Percentiles rank a stretch among this genome's conserved stretches.
These are phyloP conservation scores for Fusarium duplospermum DNA, from an alignment of 2,329 filamentous ascomycete species.

Conservation along the genomic window DNA sequence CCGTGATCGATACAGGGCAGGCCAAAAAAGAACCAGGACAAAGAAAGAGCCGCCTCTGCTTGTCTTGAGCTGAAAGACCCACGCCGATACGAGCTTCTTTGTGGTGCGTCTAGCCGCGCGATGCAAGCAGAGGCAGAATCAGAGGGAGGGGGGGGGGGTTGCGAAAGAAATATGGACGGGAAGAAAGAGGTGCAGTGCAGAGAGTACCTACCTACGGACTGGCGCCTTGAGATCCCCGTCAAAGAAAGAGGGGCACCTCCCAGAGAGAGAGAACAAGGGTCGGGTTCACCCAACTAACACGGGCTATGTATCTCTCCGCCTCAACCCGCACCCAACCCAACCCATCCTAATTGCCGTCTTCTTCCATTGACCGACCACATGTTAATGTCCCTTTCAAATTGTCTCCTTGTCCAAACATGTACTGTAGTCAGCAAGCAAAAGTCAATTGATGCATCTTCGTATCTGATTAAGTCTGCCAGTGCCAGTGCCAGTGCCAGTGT, in stretches of 20 bases:
- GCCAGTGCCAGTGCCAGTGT: conserved; percentile 5
- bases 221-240: conserved; percentile 23
- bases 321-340: not conserved
- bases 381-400: not conserved
- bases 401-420: not conserved
- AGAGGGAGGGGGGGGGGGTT: conserved; percentile 8
- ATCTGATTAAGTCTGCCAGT: conserved; percentile 18
- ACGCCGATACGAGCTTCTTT: conserved; percentile 18
- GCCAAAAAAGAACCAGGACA: not conserved
- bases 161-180: conserved; percentile 2
- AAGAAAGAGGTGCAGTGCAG: not conserved
- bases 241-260: conserved; percentile 37
- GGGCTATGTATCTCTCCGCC: conserved; percentile 2
- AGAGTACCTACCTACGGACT: not conserved
- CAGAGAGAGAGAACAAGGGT: conserved; percentile 13
- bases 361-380: not conserved
- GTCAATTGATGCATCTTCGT: conserved; percentile 29
- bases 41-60: conserved; percentile 17
- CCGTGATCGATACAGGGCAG: not conserved
- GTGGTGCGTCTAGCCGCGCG: conserved; percentile 8
- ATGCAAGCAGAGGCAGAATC: conserved; percentile 2
- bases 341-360: not conserved
- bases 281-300: conserved; percentile 5
- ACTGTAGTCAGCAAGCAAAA: conserved; percentile 3
- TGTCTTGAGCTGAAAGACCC: conserved; percentile 17